Evolutionary conservation across 768 basidiomycete species (phyloP).

Genomic region (Tylopilus rubrobrunneus): DNA sequence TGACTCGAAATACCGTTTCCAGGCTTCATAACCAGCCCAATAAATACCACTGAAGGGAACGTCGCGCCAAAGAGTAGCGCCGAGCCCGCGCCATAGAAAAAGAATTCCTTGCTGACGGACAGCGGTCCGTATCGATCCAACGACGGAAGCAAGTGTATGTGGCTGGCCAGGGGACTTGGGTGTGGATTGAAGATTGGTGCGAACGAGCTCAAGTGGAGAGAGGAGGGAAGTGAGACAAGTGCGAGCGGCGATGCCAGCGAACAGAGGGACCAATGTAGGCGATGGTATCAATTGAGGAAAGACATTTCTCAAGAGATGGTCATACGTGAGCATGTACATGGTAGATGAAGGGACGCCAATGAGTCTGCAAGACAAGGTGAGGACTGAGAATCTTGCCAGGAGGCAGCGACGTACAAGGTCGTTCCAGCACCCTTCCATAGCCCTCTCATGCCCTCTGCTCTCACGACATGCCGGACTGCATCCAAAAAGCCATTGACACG

Average conservation of each 20-base stretch:
- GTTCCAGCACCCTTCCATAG: constrained; percentile 97
- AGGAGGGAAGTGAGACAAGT: constrained; percentile 71
- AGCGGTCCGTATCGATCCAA: constrained; percentile 55
- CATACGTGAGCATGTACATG: constrained; percentile 94
- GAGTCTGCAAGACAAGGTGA: constrained; percentile 43
- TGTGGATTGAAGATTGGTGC: constrained; percentile 91
- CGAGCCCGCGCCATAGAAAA: constrained; percentile 87
- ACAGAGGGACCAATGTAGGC: constrained; percentile 58
- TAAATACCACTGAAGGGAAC: constrained; percentile 97
- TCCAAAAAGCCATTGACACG: constrained; percentile 83
- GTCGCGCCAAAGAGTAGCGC: constrained; percentile 92
- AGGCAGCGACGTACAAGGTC: constrained; percentile 57
- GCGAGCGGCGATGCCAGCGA: constrained; percentile 80
- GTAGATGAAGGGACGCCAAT: constrained; percentile 92
- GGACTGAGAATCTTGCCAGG: background rate
- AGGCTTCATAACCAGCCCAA: constrained; percentile 91
- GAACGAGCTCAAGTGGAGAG: constrained; percentile 89
- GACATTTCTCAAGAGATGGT: constrained; percentile 67
- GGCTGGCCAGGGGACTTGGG: constrained; percentile 66
- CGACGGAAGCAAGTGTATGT: constrained; percentile 73
- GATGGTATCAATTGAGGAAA: constrained; percentile 60
- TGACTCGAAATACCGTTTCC: constrained; percentile 61
- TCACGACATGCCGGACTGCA: constrained; percentile 75
- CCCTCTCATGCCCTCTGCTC: constrained; percentile 77
- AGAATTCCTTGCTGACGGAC: constrained; percentile 61